Percentiles rank a stretch among this genome's conserved stretches.
phyloP scores from a whole-genome alignment of 306 rosid genomes.

The Malus fusca region DNA sequence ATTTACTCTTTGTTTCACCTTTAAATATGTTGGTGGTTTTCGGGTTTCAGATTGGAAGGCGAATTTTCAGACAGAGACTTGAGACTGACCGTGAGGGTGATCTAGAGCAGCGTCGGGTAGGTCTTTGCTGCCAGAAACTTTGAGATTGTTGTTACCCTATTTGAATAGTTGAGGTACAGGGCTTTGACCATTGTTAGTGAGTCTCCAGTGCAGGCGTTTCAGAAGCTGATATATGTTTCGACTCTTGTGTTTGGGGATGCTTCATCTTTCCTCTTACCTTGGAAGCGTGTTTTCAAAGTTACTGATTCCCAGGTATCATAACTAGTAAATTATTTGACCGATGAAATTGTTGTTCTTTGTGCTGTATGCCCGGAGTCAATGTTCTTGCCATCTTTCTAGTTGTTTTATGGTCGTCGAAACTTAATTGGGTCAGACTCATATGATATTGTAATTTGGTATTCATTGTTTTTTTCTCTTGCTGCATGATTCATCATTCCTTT shows the following conservation, averaged over 20 bases:
- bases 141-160: background rate
- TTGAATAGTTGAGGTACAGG: conserved; percentile 25
- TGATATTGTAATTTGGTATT: background rate
- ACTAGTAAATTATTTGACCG: background rate
- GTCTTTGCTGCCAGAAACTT: conserved; percentile 21
- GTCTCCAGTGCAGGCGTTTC: conserved; percentile 99
- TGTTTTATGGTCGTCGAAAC: background rate
- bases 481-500: conserved; percentile 1
- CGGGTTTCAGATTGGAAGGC: conserved; percentile 69
- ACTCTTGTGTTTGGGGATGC: conserved; percentile 97
- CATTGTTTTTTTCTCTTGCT: conserved; percentile 1
- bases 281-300: conserved; percentile 91
- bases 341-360: background rate
- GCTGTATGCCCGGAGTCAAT: background rate
- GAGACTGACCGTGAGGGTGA: conserved; percentile 89
- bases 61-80: conserved; percentile 78
- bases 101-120: conserved; percentile 89
- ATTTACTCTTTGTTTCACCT: background rate
- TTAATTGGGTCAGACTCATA: background rate
- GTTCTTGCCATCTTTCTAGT: background rate
- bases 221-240: conserved; percentile 92
- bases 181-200: conserved; percentile 68
- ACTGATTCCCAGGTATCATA: conserved; percentile 83
- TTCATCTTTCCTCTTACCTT: conserved; percentile 87
- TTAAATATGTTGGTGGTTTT: conserved; percentile 23